phyloP scores from a whole-genome alignment of 2,329 filamentous ascomycete species.

The Pseudopithomyces maydicus region DNA sequence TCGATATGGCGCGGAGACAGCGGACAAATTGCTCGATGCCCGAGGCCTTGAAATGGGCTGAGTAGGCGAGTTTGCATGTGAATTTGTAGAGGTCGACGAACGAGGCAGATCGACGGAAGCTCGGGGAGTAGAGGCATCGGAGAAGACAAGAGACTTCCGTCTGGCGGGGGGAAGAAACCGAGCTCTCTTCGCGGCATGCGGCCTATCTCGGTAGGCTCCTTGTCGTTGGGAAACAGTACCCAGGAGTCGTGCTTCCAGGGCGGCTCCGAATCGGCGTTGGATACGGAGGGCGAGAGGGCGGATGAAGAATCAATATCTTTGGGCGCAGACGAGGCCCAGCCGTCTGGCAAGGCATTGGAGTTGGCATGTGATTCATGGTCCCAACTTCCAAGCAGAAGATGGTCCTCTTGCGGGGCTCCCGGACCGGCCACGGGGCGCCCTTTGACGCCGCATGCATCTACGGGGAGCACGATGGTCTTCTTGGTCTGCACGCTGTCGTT shows the following conservation, averaged over 20 bases:
- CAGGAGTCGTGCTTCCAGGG: conserved; percentile 88
- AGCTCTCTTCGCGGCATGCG: conserved; percentile 79
- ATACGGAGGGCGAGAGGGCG: conserved; percentile 38
- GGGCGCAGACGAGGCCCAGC: conserved; percentile 44
- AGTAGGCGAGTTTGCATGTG: conserved; percentile 41
- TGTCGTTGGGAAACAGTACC: conserved; percentile 77
- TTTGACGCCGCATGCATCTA: conserved; percentile 86
- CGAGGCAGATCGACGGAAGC: conserved; percentile 67
- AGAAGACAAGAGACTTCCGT: conserved; percentile 79
- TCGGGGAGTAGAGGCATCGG: conserved; percentile 68
- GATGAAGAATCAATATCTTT: conserved; percentile 38
- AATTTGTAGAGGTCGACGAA: conserved; percentile 43
- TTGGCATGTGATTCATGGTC: conserved; percentile 23
- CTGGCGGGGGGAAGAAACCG: conserved; percentile 90
- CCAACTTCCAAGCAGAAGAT: conserved; percentile 40
- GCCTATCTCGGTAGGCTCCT: conserved; percentile 79
- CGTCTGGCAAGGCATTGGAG: conserved; percentile 37
- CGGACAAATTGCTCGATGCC: conserved; percentile 45
- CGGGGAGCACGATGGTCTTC: conserved; percentile 80
- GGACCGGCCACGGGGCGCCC: conserved; percentile 62
- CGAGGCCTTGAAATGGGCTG: conserved; percentile 41
- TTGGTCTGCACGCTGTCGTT: conserved; percentile 88
- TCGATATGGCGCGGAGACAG: conserved; percentile 40
- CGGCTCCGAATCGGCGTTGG: conserved; percentile 61
- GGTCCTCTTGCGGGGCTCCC: conserved; percentile 44